Base-by-base conservation (phyloP, 768 basidiomycete species). In the Boletus bicolor region DNA sequence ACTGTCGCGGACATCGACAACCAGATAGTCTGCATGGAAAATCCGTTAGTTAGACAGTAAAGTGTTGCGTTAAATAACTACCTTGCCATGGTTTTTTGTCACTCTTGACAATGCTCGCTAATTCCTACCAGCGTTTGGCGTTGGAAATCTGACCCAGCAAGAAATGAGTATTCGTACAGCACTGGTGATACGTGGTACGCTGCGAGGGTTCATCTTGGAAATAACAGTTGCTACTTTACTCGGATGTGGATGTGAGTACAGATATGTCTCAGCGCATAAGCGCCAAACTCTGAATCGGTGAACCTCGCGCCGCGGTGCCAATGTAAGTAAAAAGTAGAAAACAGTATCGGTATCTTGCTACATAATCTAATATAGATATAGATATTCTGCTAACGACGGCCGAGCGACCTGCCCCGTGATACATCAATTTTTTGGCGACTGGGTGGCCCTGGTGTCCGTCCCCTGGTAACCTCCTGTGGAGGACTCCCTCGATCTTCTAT, bases 1-100 rank as follows among this genome's bases (percentile, higher is more conserved):
- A 53, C 85, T 82, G 68, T 91, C 91, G n/a, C 91, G 85, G 34
- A 93, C 91, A 68, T 93, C 91, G 39, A 93, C 80, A 43, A 93
- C 79, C 32, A 86, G 69, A 66, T 85, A 93, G 66, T 92, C 89
- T 71, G 48, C 42, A 37, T 12, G 32, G 34, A 39, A 39, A 10
- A 17, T 19, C 3, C 42, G 37, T 54, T 30, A 45, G 53, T n/a
- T 39, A 19, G 21, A 37, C 34, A 12, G 10, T 14, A 47, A 35
- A 43, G n/a, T n/a, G 12, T 15, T 32, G 44, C 10, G 35, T 28
- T 10, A 39, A 43, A 15, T 3, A 43, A 1, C 24, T 28, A 69
- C 70, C 70, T 67, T 82, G 81, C 63, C 75, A 72, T 8, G 82
- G 73, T 34, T 75, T 72, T 63, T 84, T 84, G 53, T 77, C 79